A percentile compares a stretch with the other conserved stretches of the same genome.
These are phyloP conservation scores for Aspergillus taichungensis DNA, from an alignment of 495 filamentous ascomycete species.

Conservation along the genomic window DNA sequence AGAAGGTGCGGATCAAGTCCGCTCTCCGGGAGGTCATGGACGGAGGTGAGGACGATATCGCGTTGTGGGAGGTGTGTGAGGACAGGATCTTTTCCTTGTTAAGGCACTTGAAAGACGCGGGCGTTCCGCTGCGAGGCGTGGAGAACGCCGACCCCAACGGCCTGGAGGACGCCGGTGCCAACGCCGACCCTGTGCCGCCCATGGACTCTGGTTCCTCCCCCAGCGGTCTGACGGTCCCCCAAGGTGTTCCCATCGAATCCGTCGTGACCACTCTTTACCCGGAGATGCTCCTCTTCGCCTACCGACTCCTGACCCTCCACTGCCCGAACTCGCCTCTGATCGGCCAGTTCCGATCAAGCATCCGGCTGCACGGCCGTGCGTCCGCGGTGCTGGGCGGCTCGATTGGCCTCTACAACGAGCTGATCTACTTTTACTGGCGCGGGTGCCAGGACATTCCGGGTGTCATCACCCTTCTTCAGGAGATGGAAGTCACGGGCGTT, in stretches of 20 bases:
- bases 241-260: slow-evolving; percentile 33
- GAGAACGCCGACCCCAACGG: too few species aligned
- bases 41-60: too few species aligned
- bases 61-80: too few species aligned
- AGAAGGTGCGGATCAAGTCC: too few species aligned
- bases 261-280: slow-evolving; percentile 63
- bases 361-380: slow-evolving; percentile 60
- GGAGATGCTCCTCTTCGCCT: slow-evolving; percentile 50
- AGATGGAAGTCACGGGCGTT: slow-evolving; percentile 70
- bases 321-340: slow-evolving; percentile 56
- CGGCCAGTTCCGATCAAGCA: slow-evolving; percentile 53
- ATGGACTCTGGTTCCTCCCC: too few species aligned
- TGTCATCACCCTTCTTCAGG: slow-evolving; percentile 54
- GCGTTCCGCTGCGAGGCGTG: too few species aligned
- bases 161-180: too few species aligned
- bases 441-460: slow-evolving; percentile 51
- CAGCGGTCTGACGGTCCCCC: slow-evolving; percentile 18
- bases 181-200: too few species aligned
- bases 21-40: too few species aligned
- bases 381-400: slow-evolving; percentile 68
- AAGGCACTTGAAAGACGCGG: too few species aligned
- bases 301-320: slow-evolving; percentile 50
- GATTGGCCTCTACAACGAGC: slow-evolving; percentile 65
- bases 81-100: too few species aligned
- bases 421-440: slow-evolving; percentile 56